A percentile compares a stretch with the other conserved stretches of the same genome.
Conservation (phyloP, 2,329 filamentous ascomycete species). For the Didymella arachidicola region DNA sequence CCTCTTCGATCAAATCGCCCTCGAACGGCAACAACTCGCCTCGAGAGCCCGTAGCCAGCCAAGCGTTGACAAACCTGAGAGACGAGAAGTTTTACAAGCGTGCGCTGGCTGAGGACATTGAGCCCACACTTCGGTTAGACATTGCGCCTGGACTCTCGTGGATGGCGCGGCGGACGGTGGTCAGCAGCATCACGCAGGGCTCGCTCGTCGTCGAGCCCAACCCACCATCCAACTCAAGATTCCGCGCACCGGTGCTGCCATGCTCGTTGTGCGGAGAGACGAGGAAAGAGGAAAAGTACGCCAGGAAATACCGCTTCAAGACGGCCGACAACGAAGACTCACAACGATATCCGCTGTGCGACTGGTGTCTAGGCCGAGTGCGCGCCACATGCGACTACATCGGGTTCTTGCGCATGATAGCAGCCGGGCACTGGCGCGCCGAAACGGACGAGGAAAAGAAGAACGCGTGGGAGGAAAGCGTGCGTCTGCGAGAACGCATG, state of each 20-base stretch:
- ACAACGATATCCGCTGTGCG: slow-evolving; percentile 88
- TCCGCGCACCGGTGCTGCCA: slow-evolving; percentile 66
- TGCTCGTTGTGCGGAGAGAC: slow-evolving; percentile 91
- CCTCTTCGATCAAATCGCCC: slow-evolving; percentile 62
- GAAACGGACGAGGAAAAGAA: slow-evolving; percentile 85
- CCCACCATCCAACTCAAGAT: slow-evolving; percentile 57
- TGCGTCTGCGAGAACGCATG: slow-evolving; percentile 89
- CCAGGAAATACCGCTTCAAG: slow-evolving; percentile 86
- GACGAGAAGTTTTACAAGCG: slow-evolving; percentile 96
- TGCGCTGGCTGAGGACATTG: slow-evolving; percentile 86
- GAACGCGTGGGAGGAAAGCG: slow-evolving; percentile 92
- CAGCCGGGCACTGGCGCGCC: slow-evolving; percentile 89
- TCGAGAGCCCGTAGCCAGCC: slow-evolving; percentile 39
- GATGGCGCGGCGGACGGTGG: slow-evolving; percentile 85
- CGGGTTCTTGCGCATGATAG: slow-evolving; percentile 87
- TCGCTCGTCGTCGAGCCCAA: slow-evolving; percentile 86
- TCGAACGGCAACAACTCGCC: slow-evolving; percentile 45
- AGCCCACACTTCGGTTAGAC: slow-evolving; percentile 90
- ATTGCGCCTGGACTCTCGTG: slow-evolving; percentile 90
- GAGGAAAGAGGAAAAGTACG: slow-evolving; percentile 73
- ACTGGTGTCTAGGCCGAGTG: slow-evolving; percentile 83
- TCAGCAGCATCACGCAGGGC: slow-evolving; percentile 84
- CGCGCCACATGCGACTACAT: slow-evolving; percentile 92
- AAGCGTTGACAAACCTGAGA: slow-evolving; percentile 70
- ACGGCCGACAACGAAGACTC: slow-evolving; percentile 86